Base-by-base conservation (phyloP, 208 protist species). In the Leishmania braziliensis region DNA sequence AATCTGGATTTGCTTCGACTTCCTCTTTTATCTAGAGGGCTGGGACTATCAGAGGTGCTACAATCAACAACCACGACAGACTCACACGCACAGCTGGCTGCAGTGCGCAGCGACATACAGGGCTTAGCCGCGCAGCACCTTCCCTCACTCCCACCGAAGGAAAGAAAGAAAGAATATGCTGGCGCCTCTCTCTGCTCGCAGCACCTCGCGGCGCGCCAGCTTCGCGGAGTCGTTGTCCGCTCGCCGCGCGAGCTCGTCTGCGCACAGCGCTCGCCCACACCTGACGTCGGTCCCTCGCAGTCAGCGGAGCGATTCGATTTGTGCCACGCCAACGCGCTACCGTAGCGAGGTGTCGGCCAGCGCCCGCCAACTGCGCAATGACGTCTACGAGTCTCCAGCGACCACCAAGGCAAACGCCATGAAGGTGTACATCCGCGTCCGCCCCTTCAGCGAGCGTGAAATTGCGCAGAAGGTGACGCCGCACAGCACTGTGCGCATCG, bases 401-500 rank as follows among this genome's bases (percentile, higher is more conserved):
- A 16, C 58, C 78, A 51, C 20, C 9, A 78, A 72, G 75, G 70
- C 53, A 12, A 95, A 92, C 71, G 91, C 92, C 23, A 95, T 96
- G 92, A 92, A 93, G 84, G 94, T 97, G 51, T 97, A 94, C 85
- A 81, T 97, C 10, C 94, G 94, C 71, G 94, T 97, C 6, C 86
- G 94, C 20, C 94, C 94, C 58, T 97, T 95, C 83, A 96, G 85
- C 82, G 85, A 96, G 86, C 92, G 94, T 3, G 94, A 97, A 79
- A 87, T 93, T 10, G 79, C 86, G 16, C 78, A 91, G 48, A 77
- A 79, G 73, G 62, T 75, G 50, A 76, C 84, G 14, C 39, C 75
- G 36, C 91, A 94, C 75, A 93, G 90, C 80, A 95, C 92, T 26
- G 81, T 97, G 14, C 88, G 86, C 77, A 93, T 97, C 80, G 91